A percentile compares a stretch with the other conserved stretches of the same genome.
Conservation (phyloP, 2,329 filamentous ascomycete species). For the Cladosporium sp. region DNA sequence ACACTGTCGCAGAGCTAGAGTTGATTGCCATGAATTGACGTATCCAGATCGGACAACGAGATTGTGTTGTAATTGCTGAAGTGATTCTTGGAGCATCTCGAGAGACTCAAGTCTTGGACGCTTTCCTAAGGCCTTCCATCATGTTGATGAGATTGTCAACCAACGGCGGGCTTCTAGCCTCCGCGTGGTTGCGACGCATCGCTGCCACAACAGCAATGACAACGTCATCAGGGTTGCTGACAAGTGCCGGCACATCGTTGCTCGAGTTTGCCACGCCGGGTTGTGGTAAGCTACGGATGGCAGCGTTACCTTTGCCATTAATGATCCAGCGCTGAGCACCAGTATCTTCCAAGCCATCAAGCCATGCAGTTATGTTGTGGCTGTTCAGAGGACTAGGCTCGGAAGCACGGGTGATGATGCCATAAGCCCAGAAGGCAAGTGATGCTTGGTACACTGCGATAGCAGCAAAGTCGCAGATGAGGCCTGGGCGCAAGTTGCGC, state of each 20-base stretch:
- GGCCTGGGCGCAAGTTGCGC: constrained; percentile 37
- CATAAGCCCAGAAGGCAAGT: constrained; percentile 66
- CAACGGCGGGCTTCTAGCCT: constrained; percentile 49
- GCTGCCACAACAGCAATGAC: constrained; percentile 58
- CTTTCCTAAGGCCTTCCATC: constrained; percentile 52
- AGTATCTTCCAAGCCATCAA: constrained; percentile 55
- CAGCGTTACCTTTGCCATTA: constrained; percentile 31
- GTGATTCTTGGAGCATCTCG: too few species aligned
- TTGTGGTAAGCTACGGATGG: constrained; percentile 22
- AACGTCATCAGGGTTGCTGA: constrained; percentile 55
- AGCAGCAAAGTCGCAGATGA: constrained; percentile 57
- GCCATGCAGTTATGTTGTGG: constrained; percentile 40
- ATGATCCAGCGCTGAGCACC: constrained; percentile 42
- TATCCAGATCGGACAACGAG: too few species aligned
- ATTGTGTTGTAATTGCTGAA: too few species aligned
- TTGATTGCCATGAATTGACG: too few species aligned
- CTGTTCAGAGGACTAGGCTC: constrained; percentile 38
- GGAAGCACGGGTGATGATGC: constrained; percentile 45
- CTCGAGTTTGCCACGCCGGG: not conserved
- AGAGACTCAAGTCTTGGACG: constrained; percentile 22
- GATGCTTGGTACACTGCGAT: constrained; percentile 66
- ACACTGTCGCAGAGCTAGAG: too few species aligned
- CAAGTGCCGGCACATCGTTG: constrained; percentile 20
- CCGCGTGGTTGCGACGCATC: constrained; percentile 50
- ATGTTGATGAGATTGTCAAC: constrained; percentile 65